A percentile compares a stretch with the other conserved stretches of the same genome.
Evolutionary conservation across 768 basidiomycete genomes (phyloP).

Genomic region (Suillus tomentosus): DNA sequence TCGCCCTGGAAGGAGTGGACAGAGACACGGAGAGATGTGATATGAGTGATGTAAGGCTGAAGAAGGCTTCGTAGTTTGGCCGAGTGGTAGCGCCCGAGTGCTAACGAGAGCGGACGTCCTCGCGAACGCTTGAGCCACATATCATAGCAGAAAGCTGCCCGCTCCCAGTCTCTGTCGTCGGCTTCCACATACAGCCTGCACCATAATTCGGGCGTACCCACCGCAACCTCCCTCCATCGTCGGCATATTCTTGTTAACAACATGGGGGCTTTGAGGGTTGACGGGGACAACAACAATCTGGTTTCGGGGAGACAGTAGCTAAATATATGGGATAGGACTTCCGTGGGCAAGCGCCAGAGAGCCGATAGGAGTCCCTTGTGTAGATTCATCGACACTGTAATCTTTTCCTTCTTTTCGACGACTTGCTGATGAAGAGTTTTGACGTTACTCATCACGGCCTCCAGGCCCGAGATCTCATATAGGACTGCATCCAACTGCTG

Average conservation of each 20-base stretch:
- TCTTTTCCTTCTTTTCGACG: slow-evolving; percentile 20
- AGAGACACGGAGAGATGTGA: neutral
- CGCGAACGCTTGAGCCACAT: slow-evolving; percentile 17
- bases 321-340: slow-evolving; percentile 52
- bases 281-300: neutral
- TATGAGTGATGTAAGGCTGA: slow-evolving; percentile 22
- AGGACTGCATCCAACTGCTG: slow-evolving; percentile 18
- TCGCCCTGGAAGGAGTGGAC: neutral
- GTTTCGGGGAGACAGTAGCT: slow-evolving; percentile 32
- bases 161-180: slow-evolving; percentile 13
- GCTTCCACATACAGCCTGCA: slow-evolving; percentile 37
- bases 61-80: slow-evolving; percentile 15
- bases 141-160: slow-evolving; percentile 18
- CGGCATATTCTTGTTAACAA: slow-evolving; percentile 44
- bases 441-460: slow-evolving; percentile 19
- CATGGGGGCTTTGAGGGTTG: slow-evolving; percentile 33
- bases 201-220: slow-evolving; percentile 49
- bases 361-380: slow-evolving; percentile 29
- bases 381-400: slow-evolving; percentile 21
- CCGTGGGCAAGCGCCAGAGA: slow-evolving; percentile 45
- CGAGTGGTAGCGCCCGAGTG: slow-evolving; percentile 13
- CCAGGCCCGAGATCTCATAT: slow-evolving; percentile 17
- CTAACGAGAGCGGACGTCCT: slow-evolving; percentile 24
- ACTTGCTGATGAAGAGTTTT: slow-evolving; percentile 17
- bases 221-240: slow-evolving; percentile 43